A percentile compares a stretch with the other conserved stretches of the same genome.
Conservation (phyloP, 768 basidiomycete species). For the Psilocybe tampanensis region DNA sequence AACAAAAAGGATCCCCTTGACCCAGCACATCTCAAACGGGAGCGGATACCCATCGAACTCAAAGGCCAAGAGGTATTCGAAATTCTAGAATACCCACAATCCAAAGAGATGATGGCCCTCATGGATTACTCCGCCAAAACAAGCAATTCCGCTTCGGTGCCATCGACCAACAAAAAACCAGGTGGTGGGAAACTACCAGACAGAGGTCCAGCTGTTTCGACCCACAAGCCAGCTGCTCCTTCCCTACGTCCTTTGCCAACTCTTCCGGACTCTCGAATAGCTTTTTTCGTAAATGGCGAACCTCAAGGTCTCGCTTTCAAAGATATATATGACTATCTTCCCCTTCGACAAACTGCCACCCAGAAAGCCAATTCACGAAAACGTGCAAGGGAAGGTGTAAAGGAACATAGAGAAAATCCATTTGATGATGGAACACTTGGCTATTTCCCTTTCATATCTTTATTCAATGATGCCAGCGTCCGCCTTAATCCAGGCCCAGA, state of each 20-base stretch:
- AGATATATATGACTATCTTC: slow-evolving; percentile 89
- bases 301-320: slow-evolving; percentile 82
- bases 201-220: slow-evolving; percentile 41
- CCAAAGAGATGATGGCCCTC: slow-evolving; percentile 90
- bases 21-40: slow-evolving; percentile 82
- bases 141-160: slow-evolving; percentile 54
- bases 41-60: slow-evolving; percentile 92
- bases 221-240: slow-evolving; percentile 36
- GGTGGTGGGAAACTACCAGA: slow-evolving; percentile 74
- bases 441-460: slow-evolving; percentile 93
- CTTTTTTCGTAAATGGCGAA: slow-evolving; percentile 93
- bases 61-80: slow-evolving; percentile 99
- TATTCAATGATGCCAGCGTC: slow-evolving; percentile 89
- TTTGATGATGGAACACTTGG: slow-evolving; percentile 95
- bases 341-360: slow-evolving; percentile 65
- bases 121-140: slow-evolving; percentile 76
- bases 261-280: slow-evolving; percentile 71
- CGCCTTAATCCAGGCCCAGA: slow-evolving; percentile 87
- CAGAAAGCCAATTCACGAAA: slow-evolving; percentile 69
- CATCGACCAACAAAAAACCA: slow-evolving; percentile 65
- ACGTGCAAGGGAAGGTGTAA: slow-evolving; percentile 64
- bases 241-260: slow-evolving; percentile 68
- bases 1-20: slow-evolving; percentile 69
- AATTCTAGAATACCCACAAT: slow-evolving; percentile 82
- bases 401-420: slow-evolving; percentile 78